Evolutionary conservation across 1,139 yeast species (phyloP).

Genomic region (Nematodospora anomalae): DNA sequence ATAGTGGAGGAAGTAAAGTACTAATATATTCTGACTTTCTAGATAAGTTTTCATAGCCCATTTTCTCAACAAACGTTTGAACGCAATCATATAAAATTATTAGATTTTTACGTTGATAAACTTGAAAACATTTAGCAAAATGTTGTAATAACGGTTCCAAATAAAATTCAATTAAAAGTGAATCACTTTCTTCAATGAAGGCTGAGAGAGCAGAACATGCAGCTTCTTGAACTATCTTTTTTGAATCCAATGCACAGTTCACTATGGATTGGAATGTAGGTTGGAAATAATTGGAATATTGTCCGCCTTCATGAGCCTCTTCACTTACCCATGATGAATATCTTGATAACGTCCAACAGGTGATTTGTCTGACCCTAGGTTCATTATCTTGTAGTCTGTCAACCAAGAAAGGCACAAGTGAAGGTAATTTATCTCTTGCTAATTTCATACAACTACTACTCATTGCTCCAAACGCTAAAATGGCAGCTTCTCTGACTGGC

Average conservation of each 20-base stretch:
- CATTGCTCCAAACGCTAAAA: conserved; percentile 92
- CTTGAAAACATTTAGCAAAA: conserved; percentile 69
- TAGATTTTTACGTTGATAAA: conserved; percentile 80
- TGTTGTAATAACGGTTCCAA: conserved; percentile 60
- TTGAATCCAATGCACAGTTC: conserved; percentile 71
- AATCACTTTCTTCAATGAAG: conserved; percentile 75
- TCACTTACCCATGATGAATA: conserved; percentile 79
- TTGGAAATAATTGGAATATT: conserved; percentile 64
- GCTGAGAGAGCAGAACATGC: conserved; percentile 87
- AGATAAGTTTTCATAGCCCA: conserved; percentile 56
- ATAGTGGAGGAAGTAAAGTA: conserved; percentile 73
- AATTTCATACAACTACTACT: conserved; percentile 82
- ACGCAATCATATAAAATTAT: conserved; percentile 85
- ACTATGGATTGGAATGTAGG: conserved; percentile 81
- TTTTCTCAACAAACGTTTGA: conserved; percentile 84
- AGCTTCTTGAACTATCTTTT: conserved; percentile 92
- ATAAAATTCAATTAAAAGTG: conserved; percentile 55
- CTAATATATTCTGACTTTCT: conserved; percentile 58
- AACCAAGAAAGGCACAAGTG: conserved; percentile 80
- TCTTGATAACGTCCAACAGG: conserved; percentile 94
- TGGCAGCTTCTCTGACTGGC: conserved; percentile 92
- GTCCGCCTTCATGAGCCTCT: conserved; percentile 61
- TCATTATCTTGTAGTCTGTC: conserved; percentile 74
- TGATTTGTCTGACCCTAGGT: conserved; percentile 85
- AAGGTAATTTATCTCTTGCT: conserved; percentile 72